These are phyloP conservation scores for Exserohilum rostratum DNA, from an alignment of 2,329 filamentous ascomycete species.

Conservation along the genomic window DNA sequence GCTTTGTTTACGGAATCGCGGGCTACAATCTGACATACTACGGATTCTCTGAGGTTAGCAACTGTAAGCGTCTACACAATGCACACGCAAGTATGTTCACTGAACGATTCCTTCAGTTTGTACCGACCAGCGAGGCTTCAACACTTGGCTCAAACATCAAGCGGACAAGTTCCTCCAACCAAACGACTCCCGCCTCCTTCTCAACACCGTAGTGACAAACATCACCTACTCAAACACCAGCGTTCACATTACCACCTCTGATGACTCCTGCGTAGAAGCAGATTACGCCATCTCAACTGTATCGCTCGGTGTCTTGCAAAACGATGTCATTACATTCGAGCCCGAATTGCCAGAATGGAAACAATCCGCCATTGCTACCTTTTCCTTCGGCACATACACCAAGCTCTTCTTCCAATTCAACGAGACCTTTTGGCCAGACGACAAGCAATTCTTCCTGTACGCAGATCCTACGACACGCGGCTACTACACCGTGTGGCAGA, in stretches of 20 bases:
- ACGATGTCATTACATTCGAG: constrained; percentile 63
- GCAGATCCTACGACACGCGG: constrained; percentile 56
- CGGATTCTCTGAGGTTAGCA: constrained; percentile 9
- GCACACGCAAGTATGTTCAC: constrained; percentile 58
- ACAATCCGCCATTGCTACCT: constrained; percentile 65
- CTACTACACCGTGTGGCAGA: constrained; percentile 69
- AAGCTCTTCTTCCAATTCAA: constrained; percentile 75
- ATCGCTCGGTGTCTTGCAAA: constrained; percentile 71
- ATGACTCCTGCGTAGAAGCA: constrained; percentile 64
- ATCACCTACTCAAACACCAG: constrained; percentile 60
- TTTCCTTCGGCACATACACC: constrained; percentile 74
- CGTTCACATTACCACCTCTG: constrained; percentile 60
- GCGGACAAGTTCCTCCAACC: constrained; percentile 62
- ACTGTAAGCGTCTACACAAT: neutral
- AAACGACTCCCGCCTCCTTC: constrained; percentile 62
- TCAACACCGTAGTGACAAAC: constrained; percentile 63
- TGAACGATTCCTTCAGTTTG: constrained; percentile 67
- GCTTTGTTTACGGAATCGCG: constrained; percentile 61
- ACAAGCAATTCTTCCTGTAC: constrained; percentile 62
- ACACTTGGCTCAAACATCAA: constrained; percentile 62
- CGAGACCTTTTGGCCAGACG: constrained; percentile 67
- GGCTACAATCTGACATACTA: constrained; percentile 59
- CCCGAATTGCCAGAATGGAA: constrained; percentile 70
- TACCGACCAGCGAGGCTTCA: constrained; percentile 67
- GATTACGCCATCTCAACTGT: constrained; percentile 71